phyloP scores from a whole-genome alignment of 495 filamentous ascomycete genomes.

The Neurospora sp. region DNA sequence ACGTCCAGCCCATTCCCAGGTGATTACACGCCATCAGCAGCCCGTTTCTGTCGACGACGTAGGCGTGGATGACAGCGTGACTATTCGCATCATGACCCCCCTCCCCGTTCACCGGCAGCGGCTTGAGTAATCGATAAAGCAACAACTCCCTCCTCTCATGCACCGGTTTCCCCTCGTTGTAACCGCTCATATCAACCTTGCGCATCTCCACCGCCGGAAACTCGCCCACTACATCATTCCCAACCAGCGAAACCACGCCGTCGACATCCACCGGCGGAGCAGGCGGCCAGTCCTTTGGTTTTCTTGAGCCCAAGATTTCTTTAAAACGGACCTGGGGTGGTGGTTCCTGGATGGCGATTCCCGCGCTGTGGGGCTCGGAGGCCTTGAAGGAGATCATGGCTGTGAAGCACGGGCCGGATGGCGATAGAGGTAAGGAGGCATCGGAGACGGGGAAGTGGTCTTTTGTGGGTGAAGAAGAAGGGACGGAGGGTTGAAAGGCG shows the following conservation, averaged over 20 bases:
- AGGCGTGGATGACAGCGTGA: slow-evolving; percentile 56
- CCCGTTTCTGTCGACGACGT: slow-evolving; percentile 59
- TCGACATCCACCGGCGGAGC: slow-evolving; percentile 32
- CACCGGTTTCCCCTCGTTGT: slow-evolving; percentile 39
- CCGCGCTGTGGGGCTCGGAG: slow-evolving; percentile 19
- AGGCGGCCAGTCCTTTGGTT: slow-evolving; percentile 29
- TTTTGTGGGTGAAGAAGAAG: slow-evolving; percentile 16
- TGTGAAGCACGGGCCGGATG: slow-evolving; percentile 42
- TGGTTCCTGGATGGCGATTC: slow-evolving; percentile 23
- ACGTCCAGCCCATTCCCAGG: slow-evolving; percentile 41
- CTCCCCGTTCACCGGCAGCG: slow-evolving; percentile 17
- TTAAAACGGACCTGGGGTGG: slow-evolving; percentile 28
- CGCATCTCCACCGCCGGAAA: slow-evolving; percentile 53
- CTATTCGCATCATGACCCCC: slow-evolving; percentile 4
- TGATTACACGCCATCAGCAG: slow-evolving; percentile 53
- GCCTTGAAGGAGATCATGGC: slow-evolving; percentile 54
- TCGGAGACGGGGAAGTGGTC: slow-evolving; percentile 28
- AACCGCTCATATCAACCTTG: slow-evolving; percentile 52
- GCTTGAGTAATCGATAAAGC: slow-evolving; percentile 45
- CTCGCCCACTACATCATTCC: slow-evolving; percentile 17
- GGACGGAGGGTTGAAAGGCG: slow-evolving; percentile 35
- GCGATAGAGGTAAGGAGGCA: slow-evolving; percentile 25
- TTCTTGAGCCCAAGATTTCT: slow-evolving; percentile 20
- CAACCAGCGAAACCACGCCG: slow-evolving; percentile 13
- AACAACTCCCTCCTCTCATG: slow-evolving; percentile 50